Percentiles rank a stretch among this genome's conserved stretches.
Evolutionary conservation across 257 asterid species (phyloP).

Genomic region (Jacaranda copaia): DNA sequence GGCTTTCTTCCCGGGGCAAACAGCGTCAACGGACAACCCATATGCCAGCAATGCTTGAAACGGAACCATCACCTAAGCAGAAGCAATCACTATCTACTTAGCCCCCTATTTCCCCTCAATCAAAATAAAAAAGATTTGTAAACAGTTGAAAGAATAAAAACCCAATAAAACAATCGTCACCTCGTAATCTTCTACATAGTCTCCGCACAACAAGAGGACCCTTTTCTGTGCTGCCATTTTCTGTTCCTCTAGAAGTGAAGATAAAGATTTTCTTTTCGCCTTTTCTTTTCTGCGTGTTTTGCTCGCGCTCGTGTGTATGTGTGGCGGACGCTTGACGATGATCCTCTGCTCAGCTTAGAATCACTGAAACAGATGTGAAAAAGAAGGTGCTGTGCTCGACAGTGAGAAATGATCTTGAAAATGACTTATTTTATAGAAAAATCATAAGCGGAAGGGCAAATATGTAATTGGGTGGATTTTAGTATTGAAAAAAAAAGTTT

Average conservation of each 20-base stretch:
- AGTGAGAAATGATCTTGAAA: neutral
- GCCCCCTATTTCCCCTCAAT: neutral
- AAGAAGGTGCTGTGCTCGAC: neutral
- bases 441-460: neutral
- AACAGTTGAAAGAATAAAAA: conserved; percentile 17
- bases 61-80: conserved; percentile 86
- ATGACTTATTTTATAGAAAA: neutral
- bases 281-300: neutral
- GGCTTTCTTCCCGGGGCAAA: conserved; percentile 93
- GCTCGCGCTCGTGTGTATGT: too few relatives aligned
- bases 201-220: conserved; percentile 88
- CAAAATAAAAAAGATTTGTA: neutral
- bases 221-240: conserved; percentile 66
- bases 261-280: neutral
- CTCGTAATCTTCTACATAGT: conserved; percentile 93
- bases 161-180: conserved; percentile 33
- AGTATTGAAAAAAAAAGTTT: too few relatives aligned
- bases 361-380: neutral
- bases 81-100: conserved; percentile 1
- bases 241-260: conserved; percentile 14
- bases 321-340: conserved; percentile 43
- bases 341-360: conserved; percentile 21
- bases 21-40: conserved; percentile 90
- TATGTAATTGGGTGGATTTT: neutral
- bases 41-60: conserved; percentile 91